Evolutionary conservation across 345 rosid species (phyloP).

Genomic region (Cochlearia excelsa): DNA sequence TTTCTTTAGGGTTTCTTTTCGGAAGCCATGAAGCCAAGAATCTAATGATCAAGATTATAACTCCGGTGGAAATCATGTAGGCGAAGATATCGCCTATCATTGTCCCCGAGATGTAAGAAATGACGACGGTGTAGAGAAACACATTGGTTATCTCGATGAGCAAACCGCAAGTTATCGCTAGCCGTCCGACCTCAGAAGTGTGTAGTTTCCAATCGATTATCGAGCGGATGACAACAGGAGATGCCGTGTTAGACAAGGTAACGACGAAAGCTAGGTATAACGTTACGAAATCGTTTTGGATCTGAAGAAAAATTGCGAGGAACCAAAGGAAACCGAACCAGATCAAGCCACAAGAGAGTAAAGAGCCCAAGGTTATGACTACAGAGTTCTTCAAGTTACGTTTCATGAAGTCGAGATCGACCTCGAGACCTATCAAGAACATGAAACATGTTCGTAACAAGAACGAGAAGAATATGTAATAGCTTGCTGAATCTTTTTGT

Average conservation of each 20-base stretch:
- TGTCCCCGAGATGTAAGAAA: constrained; percentile 24
- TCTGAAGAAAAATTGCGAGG: constrained; percentile 29
- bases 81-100: constrained; percentile 34
- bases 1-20: constrained; percentile 51
- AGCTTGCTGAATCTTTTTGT: constrained; percentile 53
- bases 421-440: constrained; percentile 77
- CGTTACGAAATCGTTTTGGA: constrained; percentile 18
- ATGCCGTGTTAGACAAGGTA: constrained; percentile 57
- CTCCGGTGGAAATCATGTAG: constrained; percentile 34
- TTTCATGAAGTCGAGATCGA: constrained; percentile 51
- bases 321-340: constrained; percentile 43
- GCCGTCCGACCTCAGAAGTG: constrained; percentile 63
- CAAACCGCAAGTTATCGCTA: constrained; percentile 54
- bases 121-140: constrained; percentile 27
- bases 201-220: constrained; percentile 65
- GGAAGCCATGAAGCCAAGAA: constrained; percentile 59
- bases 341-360: constrained; percentile 36
- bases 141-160: constrained; percentile 58
- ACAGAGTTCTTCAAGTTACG: constrained; percentile 49
- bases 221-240: constrained; percentile 63
- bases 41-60: constrained; percentile 40
- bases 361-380: constrained; percentile 48
- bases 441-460: constrained; percentile 58
- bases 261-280: constrained; percentile 39
- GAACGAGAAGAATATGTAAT: constrained; percentile 47